Conservation (phyloP, 2,329 filamentous ascomycete genomes). For the Alternaria triticimaculans region DNA sequence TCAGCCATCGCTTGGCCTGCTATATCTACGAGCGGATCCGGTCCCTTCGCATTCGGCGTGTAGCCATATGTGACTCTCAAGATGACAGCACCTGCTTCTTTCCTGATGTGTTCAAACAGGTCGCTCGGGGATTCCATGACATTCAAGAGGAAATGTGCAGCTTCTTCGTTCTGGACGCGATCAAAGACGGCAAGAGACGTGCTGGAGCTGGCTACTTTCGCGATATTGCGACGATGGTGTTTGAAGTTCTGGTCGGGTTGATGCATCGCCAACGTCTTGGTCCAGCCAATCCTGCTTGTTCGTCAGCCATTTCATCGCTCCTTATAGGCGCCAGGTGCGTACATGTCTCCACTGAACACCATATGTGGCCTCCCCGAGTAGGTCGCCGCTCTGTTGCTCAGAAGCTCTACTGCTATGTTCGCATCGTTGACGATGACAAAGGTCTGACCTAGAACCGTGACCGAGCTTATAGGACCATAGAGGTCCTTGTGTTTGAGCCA, state of each 20-base stretch:
- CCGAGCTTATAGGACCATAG: slow-evolving; percentile 41
- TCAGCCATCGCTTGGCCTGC: slow-evolving; percentile 51
- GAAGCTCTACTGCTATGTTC: slow-evolving; percentile 31
- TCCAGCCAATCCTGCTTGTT: slow-evolving; percentile 33
- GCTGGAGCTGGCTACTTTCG: slow-evolving; percentile 33
- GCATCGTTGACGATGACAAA: slow-evolving; percentile 41
- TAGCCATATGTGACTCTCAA: slow-evolving; percentile 51
- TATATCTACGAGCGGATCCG: slow-evolving; percentile 55
- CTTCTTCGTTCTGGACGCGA: slow-evolving; percentile 37
- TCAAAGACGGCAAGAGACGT: slow-evolving; percentile 31
- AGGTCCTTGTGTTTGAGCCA: slow-evolving; percentile 54
- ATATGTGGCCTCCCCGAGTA: slow-evolving; percentile 31
- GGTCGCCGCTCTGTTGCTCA: slow-evolving; percentile 27
- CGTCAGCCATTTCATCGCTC: background rate
- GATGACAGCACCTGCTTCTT: slow-evolving; percentile 37
- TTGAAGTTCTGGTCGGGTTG: slow-evolving; percentile 31
- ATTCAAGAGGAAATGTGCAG: slow-evolving; percentile 37
- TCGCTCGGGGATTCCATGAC: slow-evolving; percentile 27
- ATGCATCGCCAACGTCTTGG: slow-evolving; percentile 27
- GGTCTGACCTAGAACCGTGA: slow-evolving; percentile 38
- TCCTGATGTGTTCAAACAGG: slow-evolving; percentile 37
- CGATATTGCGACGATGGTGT: slow-evolving; percentile 34
- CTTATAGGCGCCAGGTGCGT: background rate
- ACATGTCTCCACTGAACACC: slow-evolving; percentile 37
- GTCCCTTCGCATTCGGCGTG: slow-evolving; percentile 48